A percentile compares a stretch with the other conserved stretches of the same genome.
Evolutionary conservation across 768 basidiomycete species (phyloP).

Genomic region (Boletus subparvulus): DNA sequence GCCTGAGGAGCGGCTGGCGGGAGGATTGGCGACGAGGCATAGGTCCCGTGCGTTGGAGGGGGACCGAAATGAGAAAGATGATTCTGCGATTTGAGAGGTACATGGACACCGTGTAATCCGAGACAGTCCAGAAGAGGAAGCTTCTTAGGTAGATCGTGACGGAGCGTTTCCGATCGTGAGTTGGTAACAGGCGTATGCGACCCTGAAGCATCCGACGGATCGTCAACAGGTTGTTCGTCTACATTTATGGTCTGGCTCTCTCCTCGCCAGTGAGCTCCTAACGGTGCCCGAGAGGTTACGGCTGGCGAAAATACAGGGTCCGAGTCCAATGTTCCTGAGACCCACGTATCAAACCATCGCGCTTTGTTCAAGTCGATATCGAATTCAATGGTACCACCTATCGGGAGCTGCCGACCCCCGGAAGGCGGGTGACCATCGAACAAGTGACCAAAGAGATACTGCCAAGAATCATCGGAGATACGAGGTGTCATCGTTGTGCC

Average conservation of each 20-base stretch:
- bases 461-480: conserved; percentile 79
- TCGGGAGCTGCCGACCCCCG: conserved; percentile 46
- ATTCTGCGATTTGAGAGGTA: conserved; percentile 31
- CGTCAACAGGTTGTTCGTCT: conserved; percentile 41
- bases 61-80: conserved; percentile 10
- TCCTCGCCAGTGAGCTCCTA: conserved; percentile 42
- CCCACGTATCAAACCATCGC: conserved; percentile 76
- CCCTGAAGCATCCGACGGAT: conserved; percentile 30
- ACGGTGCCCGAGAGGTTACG: conserved; percentile 39
- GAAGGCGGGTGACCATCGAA: conserved; percentile 43
- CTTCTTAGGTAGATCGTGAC: conserved; percentile 58
- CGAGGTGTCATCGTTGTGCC: conserved; percentile 62
- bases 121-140: conserved; percentile 69
- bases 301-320: conserved; percentile 41
- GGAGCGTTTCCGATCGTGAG: conserved; percentile 33
- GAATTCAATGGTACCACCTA: conserved; percentile 82
- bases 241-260: conserved; percentile 52
- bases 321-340: conserved; percentile 48
- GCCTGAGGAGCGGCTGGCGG: conserved; percentile 60
- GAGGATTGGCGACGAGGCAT: conserved; percentile 55
- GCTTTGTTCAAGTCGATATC: conserved; percentile 78
- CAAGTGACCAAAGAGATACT: conserved; percentile 63
- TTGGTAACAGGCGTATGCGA: conserved; percentile 11
- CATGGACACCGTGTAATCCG: conserved; percentile 43
- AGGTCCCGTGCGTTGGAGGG: conserved; percentile 27